These are phyloP conservation scores for Sphaerostilbella broomeana DNA, from an alignment of 2,329 filamentous ascomycete species.

Conservation along the genomic window DNA sequence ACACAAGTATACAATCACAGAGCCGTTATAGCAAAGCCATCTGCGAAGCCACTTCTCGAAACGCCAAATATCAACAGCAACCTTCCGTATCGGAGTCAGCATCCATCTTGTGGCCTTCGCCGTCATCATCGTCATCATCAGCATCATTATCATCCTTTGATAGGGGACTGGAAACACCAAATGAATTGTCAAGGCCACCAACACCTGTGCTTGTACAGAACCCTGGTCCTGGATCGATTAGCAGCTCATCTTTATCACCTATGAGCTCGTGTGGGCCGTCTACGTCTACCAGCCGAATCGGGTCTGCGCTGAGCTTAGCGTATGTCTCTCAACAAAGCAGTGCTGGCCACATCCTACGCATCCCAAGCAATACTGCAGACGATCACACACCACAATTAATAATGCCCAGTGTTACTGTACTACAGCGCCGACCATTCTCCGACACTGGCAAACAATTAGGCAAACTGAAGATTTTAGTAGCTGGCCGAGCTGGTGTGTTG, in stretches of 20 bases:
- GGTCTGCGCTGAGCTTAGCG: constrained; percentile 19
- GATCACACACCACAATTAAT: constrained; percentile 67
- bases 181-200: constrained; percentile 21
- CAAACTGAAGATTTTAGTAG: constrained; percentile 80
- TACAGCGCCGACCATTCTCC: constrained; percentile 81
- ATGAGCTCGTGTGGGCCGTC: constrained; percentile 45
- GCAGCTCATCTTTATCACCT: constrained; percentile 47
- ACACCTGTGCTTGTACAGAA: constrained; percentile 22
- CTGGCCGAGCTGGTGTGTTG: constrained; percentile 63
- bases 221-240: constrained; percentile 24
- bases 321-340: constrained; percentile 17
- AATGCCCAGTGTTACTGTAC: constrained; percentile 94
- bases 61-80: constrained; percentile 5
- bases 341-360: constrained; percentile 12
- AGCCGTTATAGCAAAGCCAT: constrained; percentile 4
- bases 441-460: constrained; percentile 77
- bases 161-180: constrained; percentile 13
- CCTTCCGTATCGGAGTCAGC: constrained; percentile 9
- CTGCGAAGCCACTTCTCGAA: not conserved
- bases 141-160: too few species aligned
- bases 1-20: constrained; percentile 8
- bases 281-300: constrained; percentile 24
- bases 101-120: constrained; percentile 11
- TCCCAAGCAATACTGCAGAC: not conserved
- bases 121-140: constrained; percentile 9